phyloP scores from a whole-genome alignment of 2,329 filamentous ascomycete genomes.

The Chalara sp. region DNA sequence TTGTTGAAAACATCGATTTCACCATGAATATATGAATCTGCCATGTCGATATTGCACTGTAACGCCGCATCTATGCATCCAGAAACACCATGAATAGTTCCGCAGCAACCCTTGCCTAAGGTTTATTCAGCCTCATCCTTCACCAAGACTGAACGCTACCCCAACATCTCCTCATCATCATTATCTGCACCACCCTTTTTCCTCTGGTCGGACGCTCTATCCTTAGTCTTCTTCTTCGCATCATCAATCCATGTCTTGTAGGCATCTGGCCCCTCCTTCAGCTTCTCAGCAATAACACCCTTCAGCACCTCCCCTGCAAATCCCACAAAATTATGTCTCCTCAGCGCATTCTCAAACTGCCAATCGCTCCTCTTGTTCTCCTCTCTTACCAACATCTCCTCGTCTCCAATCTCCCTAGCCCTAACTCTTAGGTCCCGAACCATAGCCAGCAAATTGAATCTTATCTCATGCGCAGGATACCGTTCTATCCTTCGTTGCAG shows the following conservation, averaged over 20 bases:
- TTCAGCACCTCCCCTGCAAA: constrained; percentile 89
- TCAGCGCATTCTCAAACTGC: constrained; percentile 90
- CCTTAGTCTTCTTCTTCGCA: constrained; percentile 50
- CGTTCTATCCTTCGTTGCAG: constrained; percentile 75
- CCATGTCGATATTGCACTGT: no score
- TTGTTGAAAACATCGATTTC: no score
- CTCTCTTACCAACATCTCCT: constrained; percentile 70
- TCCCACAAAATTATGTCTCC: constrained; percentile 92
- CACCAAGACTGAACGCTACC: constrained; percentile 9
- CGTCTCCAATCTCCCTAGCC: constrained; percentile 76
- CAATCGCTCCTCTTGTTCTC: constrained; percentile 78
- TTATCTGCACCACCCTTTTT: constrained; percentile 16
- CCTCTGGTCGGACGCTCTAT: constrained; percentile 23
- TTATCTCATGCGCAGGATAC: constrained; percentile 82
- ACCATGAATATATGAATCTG: no score
- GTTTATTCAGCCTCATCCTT: neutral
- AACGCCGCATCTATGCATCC: neutral
- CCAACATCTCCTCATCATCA: constrained; percentile 26
- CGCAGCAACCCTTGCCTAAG: neutral
- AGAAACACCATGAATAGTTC: neutral
- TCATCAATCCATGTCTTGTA: constrained; percentile 71
- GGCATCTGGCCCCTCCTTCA: constrained; percentile 55
- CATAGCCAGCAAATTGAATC: constrained; percentile 94
- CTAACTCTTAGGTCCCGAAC: constrained; percentile 73
- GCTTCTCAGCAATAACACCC: constrained; percentile 70